A percentile compares a stretch with the other conserved stretches of the same genome.
Conservation (phyloP, 2,329 filamentous ascomycete species). For the Pyricularia grisea region DNA sequence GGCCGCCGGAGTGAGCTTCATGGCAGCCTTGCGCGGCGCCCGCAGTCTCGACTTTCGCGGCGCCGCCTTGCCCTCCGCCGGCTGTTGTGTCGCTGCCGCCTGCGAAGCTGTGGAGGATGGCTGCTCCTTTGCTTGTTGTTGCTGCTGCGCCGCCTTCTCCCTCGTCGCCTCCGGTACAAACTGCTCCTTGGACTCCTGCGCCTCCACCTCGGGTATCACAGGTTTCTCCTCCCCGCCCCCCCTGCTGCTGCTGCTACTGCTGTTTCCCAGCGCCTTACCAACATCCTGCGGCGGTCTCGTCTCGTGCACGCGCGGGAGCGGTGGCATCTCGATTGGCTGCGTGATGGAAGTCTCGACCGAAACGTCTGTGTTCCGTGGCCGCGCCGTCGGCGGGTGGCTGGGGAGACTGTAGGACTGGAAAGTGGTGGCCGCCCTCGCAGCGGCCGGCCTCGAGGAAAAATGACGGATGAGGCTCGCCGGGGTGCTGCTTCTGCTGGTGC, state of each 20-base stretch:
- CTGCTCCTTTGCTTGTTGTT: background rate
- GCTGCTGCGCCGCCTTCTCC: background rate
- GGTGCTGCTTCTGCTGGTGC: constrained; percentile 14
- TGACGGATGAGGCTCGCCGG: constrained; percentile 24
- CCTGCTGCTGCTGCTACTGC: background rate
- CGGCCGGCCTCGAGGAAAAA: constrained; percentile 24
- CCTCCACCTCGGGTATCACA: constrained; percentile 51
- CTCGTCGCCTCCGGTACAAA: constrained; percentile 11
- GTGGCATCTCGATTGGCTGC: constrained; percentile 14
- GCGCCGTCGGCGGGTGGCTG: constrained; percentile 26
- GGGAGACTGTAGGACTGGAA: constrained; percentile 43
- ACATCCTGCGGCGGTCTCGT: constrained; percentile 32
- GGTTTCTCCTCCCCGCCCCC: constrained; percentile 21
- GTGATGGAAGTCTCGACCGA: constrained; percentile 36
- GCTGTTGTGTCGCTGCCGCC: background rate
- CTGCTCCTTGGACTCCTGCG: constrained; percentile 53
- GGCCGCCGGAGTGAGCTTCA: constrained; percentile 73
- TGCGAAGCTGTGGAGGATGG: background rate
- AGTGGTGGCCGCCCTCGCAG: constrained; percentile 19
- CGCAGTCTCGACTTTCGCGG: constrained; percentile 58
- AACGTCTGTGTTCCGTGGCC: constrained; percentile 31
- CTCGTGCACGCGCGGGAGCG: constrained; percentile 40
- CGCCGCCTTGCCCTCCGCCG: constrained; percentile 16
- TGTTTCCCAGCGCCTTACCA: constrained; percentile 4
- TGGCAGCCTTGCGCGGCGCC: constrained; percentile 74